Conservation (phyloP, 2,329 filamentous ascomycete genomes). For the Nemania sp. region DNA sequence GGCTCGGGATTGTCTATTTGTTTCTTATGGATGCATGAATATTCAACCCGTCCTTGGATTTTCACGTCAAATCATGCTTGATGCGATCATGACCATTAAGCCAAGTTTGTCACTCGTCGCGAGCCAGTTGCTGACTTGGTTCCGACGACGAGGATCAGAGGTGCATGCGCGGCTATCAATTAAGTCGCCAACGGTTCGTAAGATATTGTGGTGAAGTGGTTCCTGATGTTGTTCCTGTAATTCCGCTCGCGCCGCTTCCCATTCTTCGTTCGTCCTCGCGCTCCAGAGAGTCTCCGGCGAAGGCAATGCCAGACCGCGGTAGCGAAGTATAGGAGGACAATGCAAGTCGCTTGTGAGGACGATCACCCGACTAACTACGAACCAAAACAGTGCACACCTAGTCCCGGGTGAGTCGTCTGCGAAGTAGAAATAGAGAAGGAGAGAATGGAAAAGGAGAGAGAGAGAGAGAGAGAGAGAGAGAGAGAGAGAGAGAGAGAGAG, state of each 20-base stretch:
- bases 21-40: too few relatives aligned
- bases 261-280: conserved; percentile 30
- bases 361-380: conserved; percentile 33
- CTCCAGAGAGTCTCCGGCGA: conserved; percentile 30
- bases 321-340: conserved; percentile 31
- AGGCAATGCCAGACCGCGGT: conserved; percentile 31
- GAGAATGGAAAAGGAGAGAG: too few relatives aligned
- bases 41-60: neutral
- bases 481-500: neutral
- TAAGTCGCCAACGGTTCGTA: conserved; percentile 33
- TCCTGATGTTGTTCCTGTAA: conserved; percentile 2
- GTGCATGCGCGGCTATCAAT: conserved; percentile 27
- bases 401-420: conserved; percentile 1
- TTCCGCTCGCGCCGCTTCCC: conserved; percentile 26
- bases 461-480: neutral
- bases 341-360: conserved; percentile 28
- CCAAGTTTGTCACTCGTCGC: conserved; percentile 34
- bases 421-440: neutral
- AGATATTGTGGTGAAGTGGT: neutral
- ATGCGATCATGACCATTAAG: conserved; percentile 20
- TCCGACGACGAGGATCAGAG: conserved; percentile 19
- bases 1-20: too few relatives aligned
- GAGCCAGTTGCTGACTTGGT: conserved; percentile 31
- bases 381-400: conserved; percentile 35
- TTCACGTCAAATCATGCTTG: conserved; percentile 13